These are phyloP conservation scores for Pyrus communis DNA, from an alignment of 306 rosid species.

Conservation along the genomic window DNA sequence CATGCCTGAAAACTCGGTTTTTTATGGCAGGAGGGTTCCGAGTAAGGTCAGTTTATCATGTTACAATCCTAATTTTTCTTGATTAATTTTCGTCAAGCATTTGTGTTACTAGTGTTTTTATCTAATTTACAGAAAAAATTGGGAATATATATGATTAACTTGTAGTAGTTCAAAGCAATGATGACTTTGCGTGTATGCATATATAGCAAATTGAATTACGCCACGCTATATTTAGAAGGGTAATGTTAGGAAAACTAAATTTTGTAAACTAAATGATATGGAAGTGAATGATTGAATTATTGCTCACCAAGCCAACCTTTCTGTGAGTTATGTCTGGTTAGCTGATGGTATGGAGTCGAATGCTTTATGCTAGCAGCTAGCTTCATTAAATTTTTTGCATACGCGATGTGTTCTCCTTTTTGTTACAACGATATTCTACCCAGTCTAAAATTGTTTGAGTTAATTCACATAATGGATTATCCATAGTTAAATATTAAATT, in stretches of 20 bases:
- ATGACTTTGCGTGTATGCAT: background rate
- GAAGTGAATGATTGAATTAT: too few relatives aligned
- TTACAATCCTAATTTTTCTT: background rate
- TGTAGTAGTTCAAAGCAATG: background rate
- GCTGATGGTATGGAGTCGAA: background rate
- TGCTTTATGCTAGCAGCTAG: background rate
- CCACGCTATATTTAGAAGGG: background rate
- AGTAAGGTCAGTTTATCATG: constrained; percentile 54
- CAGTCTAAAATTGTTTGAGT: background rate
- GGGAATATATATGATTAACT: background rate
- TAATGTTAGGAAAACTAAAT: too few relatives aligned
- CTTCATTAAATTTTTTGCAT: background rate
- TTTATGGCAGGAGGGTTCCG: constrained; percentile 58
- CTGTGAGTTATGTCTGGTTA: background rate
- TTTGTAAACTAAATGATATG: too few relatives aligned
- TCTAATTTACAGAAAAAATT: background rate
- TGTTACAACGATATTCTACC: background rate
- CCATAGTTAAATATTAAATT: too few relatives aligned
- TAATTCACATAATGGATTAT: too few relatives aligned
- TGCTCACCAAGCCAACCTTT: background rate
- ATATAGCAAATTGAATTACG: background rate
- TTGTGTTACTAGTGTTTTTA: background rate
- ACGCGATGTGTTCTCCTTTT: background rate
- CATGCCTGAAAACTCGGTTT: constrained; percentile 33
- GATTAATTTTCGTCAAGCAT: background rate